A percentile compares a stretch with the other conserved stretches of the same genome.
Evolutionary conservation across 495 filamentous ascomycete genomes (phyloP).

Genomic region (Penicillium desertorum): DNA sequence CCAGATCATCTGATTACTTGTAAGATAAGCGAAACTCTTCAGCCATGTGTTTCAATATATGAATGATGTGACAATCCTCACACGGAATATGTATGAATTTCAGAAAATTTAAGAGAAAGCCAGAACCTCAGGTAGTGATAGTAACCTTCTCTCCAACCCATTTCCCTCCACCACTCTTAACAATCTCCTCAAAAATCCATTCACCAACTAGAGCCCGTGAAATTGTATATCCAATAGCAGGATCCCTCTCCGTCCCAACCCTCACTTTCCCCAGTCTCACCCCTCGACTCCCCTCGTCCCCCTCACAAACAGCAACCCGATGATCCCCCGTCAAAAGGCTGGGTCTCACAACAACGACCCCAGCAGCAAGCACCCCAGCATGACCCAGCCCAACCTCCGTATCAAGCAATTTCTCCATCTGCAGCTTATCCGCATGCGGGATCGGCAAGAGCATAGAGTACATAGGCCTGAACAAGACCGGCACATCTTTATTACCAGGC

Average conservation of each 20-base stretch:
- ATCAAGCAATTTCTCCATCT: conserved; percentile 37
- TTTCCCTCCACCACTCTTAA: conserved; percentile 30
- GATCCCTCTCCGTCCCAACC: conserved; percentile 35
- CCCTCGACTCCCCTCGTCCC: conserved; percentile 15
- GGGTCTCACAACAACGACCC: conserved; percentile 36
- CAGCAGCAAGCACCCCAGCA: conserved; percentile 21
- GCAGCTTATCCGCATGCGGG: conserved; percentile 41
- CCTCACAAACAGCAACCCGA: conserved; percentile 8
- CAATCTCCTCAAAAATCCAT: conserved; percentile 45
- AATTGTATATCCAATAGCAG: conserved; percentile 44
- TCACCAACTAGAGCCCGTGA: conserved; percentile 38
- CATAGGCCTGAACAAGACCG: conserved; percentile 32
- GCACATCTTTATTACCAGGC: conserved; percentile 33
- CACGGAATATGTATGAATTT: not conserved
- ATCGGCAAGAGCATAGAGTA: conserved; percentile 32
- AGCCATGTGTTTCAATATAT: not conserved
- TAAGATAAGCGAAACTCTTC: not conserved
- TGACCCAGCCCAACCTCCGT: conserved; percentile 9
- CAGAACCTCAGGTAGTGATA: conserved; percentile 32
- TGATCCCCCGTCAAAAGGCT: conserved; percentile 37
- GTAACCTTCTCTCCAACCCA: conserved; percentile 42
- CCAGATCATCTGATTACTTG: too few relatives aligned
- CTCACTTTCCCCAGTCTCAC: conserved; percentile 20
- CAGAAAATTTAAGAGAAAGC: not conserved
- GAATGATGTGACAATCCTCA: not conserved